Evolutionary conservation across 139 green algal genomes (phyloP).

Genomic region (Picochlorum costavermella): DNA sequence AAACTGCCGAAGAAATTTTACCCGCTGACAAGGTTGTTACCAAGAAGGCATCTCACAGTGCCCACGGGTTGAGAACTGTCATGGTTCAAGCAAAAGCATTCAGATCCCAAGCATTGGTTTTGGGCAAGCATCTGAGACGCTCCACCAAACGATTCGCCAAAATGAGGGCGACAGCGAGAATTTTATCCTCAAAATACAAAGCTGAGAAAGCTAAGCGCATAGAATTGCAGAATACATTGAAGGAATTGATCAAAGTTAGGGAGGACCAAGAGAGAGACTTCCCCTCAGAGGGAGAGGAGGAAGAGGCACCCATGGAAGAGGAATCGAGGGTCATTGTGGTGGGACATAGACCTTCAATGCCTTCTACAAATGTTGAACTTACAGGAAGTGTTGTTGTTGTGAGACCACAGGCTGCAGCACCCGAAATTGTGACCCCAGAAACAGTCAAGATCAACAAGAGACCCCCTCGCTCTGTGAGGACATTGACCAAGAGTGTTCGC

Average conservation of each 20-base stretch:
- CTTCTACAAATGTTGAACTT: conserved; percentile 10
- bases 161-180: conserved; percentile 13
- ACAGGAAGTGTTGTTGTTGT: conserved; percentile 27
- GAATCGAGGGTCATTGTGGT: conserved; percentile 19
- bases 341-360: not conserved
- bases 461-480: not conserved
- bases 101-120: conserved; percentile 7
- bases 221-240: conserved; percentile 27
- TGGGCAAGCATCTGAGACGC: conserved; percentile 14
- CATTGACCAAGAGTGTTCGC: not conserved
- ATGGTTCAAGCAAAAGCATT: not conserved
- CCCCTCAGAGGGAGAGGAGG: conserved; percentile 7
- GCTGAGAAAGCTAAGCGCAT: conserved; percentile 13
- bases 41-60: not conserved
- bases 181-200: conserved; percentile 14
- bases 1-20: not conserved
- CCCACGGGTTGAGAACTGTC: not conserved
- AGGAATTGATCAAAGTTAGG: conserved; percentile 25
- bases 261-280: conserved; percentile 11
- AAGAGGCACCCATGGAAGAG: not conserved
- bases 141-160: conserved; percentile 1
- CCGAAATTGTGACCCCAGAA: not conserved
- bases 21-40: not conserved
- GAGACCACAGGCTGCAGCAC: conserved; percentile 7
- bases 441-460: not conserved